A percentile compares a stretch with the other conserved stretches of the same genome.
Conservation (phyloP, 176 grass and related monocot genomes). For the Cenchrus americanus region DNA sequence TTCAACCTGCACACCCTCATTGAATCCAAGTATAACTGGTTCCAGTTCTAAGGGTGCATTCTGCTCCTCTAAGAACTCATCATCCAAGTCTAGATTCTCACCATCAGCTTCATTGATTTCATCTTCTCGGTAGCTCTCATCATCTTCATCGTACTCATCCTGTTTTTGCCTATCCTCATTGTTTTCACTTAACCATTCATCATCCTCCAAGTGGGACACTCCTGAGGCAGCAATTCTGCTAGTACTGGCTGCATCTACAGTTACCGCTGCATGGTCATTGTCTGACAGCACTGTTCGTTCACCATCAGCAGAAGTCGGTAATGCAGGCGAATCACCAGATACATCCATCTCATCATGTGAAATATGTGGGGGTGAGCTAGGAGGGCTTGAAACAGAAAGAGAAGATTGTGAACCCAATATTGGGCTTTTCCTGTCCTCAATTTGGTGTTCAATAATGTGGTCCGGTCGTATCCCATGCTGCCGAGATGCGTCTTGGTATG, state of each 20-base stretch:
- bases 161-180: conserved; percentile 59
- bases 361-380: conserved; percentile 75
- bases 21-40: conserved; percentile 89
- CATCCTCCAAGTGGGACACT: conserved; percentile 64
- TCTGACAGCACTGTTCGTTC: conserved; percentile 70
- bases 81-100: conserved; percentile 65
- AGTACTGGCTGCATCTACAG: conserved; percentile 45
- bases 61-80: conserved; percentile 58
- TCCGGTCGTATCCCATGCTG: conserved; percentile 41
- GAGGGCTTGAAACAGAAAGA: conserved; percentile 91
- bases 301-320: conserved; percentile 94
- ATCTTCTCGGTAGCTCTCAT: conserved; percentile 63
- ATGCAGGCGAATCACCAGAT: conserved; percentile 81
- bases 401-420: conserved; percentile 79
- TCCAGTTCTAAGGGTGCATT: conserved; percentile 58
- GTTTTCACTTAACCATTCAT: conserved; percentile 73
- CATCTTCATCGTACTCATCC: conserved; percentile 76
- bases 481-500: conserved; percentile 63
- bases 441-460: conserved; percentile 52
- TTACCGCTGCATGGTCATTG: conserved; percentile 54
- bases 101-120: conserved; percentile 66
- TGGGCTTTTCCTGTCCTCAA: conserved; percentile 59
- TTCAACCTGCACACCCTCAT: conserved; percentile 92
- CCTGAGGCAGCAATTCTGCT: conserved; percentile 59
- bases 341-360: conserved; percentile 98